Conservation (phyloP, 306 rosid genomes). For the Glycine latifolia region DNA sequence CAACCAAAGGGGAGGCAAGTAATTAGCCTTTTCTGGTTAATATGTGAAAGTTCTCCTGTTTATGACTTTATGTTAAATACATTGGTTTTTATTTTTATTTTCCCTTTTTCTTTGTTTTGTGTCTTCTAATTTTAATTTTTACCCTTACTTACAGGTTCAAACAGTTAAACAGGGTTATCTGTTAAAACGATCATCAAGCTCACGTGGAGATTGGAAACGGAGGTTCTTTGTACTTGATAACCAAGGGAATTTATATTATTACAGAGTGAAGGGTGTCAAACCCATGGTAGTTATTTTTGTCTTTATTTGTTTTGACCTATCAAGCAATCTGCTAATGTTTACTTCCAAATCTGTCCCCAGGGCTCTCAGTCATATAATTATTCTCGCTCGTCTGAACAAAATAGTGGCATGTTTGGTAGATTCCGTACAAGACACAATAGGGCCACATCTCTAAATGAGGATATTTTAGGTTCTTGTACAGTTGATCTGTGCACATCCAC, state of each 20-base stretch:
- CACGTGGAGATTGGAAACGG: constrained; percentile 96
- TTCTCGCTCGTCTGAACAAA: constrained; percentile 70
- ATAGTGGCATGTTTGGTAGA: constrained; percentile 88
- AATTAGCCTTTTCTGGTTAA: neutral
- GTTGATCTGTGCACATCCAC: constrained; percentile 86
- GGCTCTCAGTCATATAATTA: constrained; percentile 73
- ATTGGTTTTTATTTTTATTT: neutral
- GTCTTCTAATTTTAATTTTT: constrained; percentile 7
- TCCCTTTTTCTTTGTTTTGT: neutral
- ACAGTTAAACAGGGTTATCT: constrained; percentile 91
- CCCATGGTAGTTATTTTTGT: constrained; percentile 70
- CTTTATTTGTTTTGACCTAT: constrained; percentile 36
- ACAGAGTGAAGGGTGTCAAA: constrained; percentile 74
- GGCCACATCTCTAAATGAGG: constrained; percentile 68
- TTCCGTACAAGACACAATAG: constrained; percentile 84
- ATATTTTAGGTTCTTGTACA: constrained; percentile 70
- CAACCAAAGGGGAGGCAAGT: constrained; percentile 81
- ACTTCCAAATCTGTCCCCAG: constrained; percentile 54
- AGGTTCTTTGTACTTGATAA: constrained; percentile 88
- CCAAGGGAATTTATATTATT: constrained; percentile 78
- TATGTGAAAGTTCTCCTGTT: constrained; percentile 34
- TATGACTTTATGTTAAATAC: neutral
- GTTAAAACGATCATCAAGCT: constrained; percentile 82
- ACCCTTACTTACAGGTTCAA: constrained; percentile 62
- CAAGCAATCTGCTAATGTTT: constrained; percentile 40